Percentiles rank a stretch among this genome's conserved stretches.
These are phyloP conservation scores for Lipomyces anomalus DNA, from an alignment of 805 yeast species.

Conservation along the genomic window DNA sequence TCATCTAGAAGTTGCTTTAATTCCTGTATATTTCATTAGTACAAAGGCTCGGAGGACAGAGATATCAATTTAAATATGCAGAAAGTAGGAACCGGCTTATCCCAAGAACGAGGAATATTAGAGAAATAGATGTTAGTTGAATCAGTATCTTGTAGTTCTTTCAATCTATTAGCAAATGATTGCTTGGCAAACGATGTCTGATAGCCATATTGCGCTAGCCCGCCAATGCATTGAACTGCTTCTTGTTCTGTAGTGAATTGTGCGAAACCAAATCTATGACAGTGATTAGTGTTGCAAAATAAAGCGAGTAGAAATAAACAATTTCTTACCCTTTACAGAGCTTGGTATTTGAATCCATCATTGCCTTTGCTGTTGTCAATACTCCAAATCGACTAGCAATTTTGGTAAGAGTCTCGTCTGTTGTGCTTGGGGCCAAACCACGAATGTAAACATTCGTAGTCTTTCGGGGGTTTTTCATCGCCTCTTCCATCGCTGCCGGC, in stretches of 20 bases:
- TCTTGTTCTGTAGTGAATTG: conserved; percentile 34
- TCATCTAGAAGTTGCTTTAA: conserved; percentile 16
- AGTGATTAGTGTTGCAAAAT: not conserved
- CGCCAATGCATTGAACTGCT: conserved; percentile 25
- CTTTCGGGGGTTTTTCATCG: conserved; percentile 33
- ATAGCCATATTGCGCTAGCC: conserved; percentile 24
- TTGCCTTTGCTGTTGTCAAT: conserved; percentile 47
- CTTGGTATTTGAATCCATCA: conserved; percentile 35
- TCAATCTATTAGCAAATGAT: conserved; percentile 23
- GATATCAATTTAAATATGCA: not conserved
- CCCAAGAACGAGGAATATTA: conserved; percentile 25
- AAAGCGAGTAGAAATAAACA: too few relatives aligned
- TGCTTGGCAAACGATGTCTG: conserved; percentile 28
- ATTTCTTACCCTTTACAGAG: conserved; percentile 24
- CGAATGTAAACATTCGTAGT: conserved; percentile 54
- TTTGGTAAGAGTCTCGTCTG: conserved; percentile 44
- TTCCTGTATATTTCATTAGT: conserved; percentile 10
- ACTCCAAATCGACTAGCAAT: conserved; percentile 42
- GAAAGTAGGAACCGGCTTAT: conserved; percentile 18
- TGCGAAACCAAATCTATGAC: conserved; percentile 37
- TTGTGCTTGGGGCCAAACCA: conserved; percentile 50
- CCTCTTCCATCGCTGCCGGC: conserved; percentile 17
- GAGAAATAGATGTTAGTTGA: conserved; percentile 26
- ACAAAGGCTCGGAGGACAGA: not conserved
- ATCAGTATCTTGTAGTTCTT: conserved; percentile 22